phyloP scores from a whole-genome alignment of 306 rosid genomes.

The Oxytropis ochrocephala region DNA sequence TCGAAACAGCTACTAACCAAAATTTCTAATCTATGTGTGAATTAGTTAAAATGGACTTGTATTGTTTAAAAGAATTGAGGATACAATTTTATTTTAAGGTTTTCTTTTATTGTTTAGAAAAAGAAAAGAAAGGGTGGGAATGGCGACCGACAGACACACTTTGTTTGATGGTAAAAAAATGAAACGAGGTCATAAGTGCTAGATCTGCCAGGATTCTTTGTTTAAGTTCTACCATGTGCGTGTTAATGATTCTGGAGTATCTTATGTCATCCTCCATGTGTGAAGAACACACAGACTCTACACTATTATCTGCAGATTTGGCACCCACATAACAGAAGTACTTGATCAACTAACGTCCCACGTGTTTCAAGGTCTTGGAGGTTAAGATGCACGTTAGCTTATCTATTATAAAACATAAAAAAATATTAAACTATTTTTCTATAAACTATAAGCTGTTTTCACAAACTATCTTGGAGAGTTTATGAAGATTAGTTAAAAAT shows the following conservation, averaged over 20 bases:
- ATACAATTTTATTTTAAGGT: too few species aligned
- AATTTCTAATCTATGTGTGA: too few species aligned
- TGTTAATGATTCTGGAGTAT: slow-evolving; percentile 10
- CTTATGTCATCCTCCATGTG: slow-evolving; percentile 20
- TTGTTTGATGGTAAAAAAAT: neutral
- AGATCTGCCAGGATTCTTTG: slow-evolving; percentile 23
- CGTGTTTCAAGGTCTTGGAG: neutral
- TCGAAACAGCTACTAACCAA: too few species aligned
- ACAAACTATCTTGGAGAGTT: too few species aligned
- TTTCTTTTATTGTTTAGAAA: neutral
- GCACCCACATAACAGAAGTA: neutral
- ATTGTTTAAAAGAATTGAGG: too few species aligned
- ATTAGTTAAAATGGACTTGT: too few species aligned
- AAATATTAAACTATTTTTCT: too few species aligned
- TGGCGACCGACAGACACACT: slow-evolving; percentile 14
- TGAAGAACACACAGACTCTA: neutral
- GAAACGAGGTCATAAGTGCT: neutral
- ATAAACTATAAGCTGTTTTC: too few species aligned
- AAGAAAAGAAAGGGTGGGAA: neutral
- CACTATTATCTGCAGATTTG: neutral
- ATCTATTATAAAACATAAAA: too few species aligned
- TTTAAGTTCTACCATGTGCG: slow-evolving; percentile 23
- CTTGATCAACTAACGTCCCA: neutral
- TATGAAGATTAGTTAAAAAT: too few species aligned
- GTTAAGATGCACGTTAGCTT: neutral